Evolutionary conservation across 805 yeast genomes (phyloP).

Genomic region (Suhomyces pyralidae): DNA sequence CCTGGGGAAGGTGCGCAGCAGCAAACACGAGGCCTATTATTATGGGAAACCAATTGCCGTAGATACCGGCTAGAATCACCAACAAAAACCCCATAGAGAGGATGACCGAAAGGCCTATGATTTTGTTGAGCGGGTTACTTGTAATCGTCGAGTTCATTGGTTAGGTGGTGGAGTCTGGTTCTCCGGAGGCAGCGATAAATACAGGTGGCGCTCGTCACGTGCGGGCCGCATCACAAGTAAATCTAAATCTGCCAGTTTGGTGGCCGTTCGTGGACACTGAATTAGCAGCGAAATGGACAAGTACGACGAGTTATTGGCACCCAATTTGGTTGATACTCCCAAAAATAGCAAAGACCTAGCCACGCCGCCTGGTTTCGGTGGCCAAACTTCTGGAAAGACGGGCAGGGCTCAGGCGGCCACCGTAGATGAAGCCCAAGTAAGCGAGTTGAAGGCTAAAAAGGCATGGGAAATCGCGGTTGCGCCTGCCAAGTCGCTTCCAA

Average conservation of each 20-base stretch:
- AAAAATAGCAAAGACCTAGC: conserved; percentile 6
- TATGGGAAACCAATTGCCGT: conserved; percentile 89
- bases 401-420: conserved; percentile 7
- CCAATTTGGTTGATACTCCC: conserved; percentile 5
- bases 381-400: neutral
- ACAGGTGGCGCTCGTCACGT: neutral
- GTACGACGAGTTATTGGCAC: conserved; percentile 7
- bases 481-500: conserved; percentile 83
- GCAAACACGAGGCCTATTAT: conserved; percentile 51
- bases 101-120: conserved; percentile 71
- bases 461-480: conserved; percentile 85
- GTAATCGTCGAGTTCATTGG: conserved; percentile 7
- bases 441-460: conserved; percentile 50
- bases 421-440: conserved; percentile 22
- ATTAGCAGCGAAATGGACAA: neutral
- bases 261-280: neutral
- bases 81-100: conserved; percentile 87
- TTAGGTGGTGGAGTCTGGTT: neutral
- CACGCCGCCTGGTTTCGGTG: conserved; percentile 20
- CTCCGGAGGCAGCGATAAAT: neutral
- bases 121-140: conserved; percentile 65
- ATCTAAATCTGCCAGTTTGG: neutral
- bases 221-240: neutral
- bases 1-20: conserved; percentile 39
- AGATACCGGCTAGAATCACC: conserved; percentile 82